Evolutionary conservation across 2,329 filamentous ascomycete genomes (phyloP).

Genomic region (Xylaria sp.): DNA sequence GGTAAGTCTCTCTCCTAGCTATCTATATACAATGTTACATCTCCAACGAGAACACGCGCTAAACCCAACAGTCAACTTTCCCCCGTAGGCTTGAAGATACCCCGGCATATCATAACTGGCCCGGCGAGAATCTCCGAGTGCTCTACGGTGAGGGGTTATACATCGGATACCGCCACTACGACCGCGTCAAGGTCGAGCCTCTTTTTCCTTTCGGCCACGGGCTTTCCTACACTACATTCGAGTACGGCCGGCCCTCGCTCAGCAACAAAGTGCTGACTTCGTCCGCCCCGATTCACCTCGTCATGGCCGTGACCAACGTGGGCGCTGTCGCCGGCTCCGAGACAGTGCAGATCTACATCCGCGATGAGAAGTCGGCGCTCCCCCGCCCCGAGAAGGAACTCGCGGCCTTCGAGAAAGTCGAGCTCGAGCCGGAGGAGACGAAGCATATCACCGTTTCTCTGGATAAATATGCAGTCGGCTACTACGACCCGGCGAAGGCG

Average conservation of each 20-base stretch:
- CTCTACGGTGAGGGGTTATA: slow-evolving; percentile 75
- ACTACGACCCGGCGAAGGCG: slow-evolving; percentile 64
- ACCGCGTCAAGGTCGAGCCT: slow-evolving; percentile 62
- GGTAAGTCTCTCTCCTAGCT: slow-evolving; percentile 43
- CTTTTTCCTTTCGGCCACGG: slow-evolving; percentile 77
- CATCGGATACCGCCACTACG: slow-evolving; percentile 76
- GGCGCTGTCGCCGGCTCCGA: slow-evolving; percentile 64
- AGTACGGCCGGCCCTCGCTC: slow-evolving; percentile 63
- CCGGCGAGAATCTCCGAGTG: slow-evolving; percentile 70
- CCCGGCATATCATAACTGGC: slow-evolving; percentile 75
- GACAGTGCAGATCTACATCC: slow-evolving; percentile 71
- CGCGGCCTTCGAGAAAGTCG: slow-evolving; percentile 70
- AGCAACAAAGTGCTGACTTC: slow-evolving; percentile 48
- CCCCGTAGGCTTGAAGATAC: slow-evolving; percentile 68
- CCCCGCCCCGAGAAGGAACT: slow-evolving; percentile 73
- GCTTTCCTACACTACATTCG: slow-evolving; percentile 73
- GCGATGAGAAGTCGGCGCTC: slow-evolving; percentile 66
- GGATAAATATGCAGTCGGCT: slow-evolving; percentile 60
- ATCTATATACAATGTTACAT: neutral
- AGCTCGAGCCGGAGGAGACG: slow-evolving; percentile 61
- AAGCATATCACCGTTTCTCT: slow-evolving; percentile 53
- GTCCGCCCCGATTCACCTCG: slow-evolving; percentile 50
- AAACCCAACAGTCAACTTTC: slow-evolving; percentile 61
- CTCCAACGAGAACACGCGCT: slow-evolving; percentile 14
- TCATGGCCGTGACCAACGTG: slow-evolving; percentile 58